These are phyloP conservation scores for Ustilago hordei DNA, from an alignment of 1,284 basidiomycete species.

Conservation along the genomic window DNA sequence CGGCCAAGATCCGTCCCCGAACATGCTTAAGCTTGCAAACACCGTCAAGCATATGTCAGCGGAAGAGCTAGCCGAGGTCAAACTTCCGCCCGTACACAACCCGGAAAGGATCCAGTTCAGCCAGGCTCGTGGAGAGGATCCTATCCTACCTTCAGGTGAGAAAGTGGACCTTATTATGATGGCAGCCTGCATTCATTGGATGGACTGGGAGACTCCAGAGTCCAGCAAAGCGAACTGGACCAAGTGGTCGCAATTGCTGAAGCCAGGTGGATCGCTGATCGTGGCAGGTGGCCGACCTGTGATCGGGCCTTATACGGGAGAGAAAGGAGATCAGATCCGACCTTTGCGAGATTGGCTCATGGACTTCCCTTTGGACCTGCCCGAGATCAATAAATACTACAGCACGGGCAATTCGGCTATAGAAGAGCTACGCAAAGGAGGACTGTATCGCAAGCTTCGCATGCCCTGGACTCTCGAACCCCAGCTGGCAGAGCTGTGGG, in stretches of 20 bases:
- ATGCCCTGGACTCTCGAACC: slow-evolving; percentile 42
- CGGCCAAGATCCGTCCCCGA: slow-evolving; percentile 41
- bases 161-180: slow-evolving; percentile 51
- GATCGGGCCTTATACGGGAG: slow-evolving; percentile 40
- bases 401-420: slow-evolving; percentile 3
- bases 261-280: slow-evolving; percentile 44
- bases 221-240: slow-evolving; percentile 29
- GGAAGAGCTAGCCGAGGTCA: slow-evolving; percentile 34
- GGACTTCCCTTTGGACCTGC: slow-evolving; percentile 29
- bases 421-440: slow-evolving; percentile 21
- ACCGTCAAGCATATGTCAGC: slow-evolving; percentile 46
- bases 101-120: slow-evolving; percentile 35
- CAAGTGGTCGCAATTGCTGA: slow-evolving; percentile 39
- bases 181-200: slow-evolving; percentile 50
- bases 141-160: slow-evolving; percentile 34
- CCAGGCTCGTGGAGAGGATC: slow-evolving; percentile 34
- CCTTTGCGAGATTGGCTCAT: slow-evolving; percentile 46
- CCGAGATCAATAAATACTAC: slow-evolving; percentile 31
- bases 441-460: slow-evolving; percentile 36
- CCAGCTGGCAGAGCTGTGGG: slow-evolving; percentile 35
- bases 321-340: slow-evolving; percentile 33
- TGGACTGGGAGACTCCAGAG: slow-evolving; percentile 42
- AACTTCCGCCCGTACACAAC: slow-evolving; percentile 30
- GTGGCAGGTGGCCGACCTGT: slow-evolving; percentile 34
- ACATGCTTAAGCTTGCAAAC: slow-evolving; percentile 50